Percentiles rank a stretch among this genome's conserved stretches.
phyloP scores from a whole-genome alignment of 441 rosid species.

The Metrosideros polymorpha region DNA sequence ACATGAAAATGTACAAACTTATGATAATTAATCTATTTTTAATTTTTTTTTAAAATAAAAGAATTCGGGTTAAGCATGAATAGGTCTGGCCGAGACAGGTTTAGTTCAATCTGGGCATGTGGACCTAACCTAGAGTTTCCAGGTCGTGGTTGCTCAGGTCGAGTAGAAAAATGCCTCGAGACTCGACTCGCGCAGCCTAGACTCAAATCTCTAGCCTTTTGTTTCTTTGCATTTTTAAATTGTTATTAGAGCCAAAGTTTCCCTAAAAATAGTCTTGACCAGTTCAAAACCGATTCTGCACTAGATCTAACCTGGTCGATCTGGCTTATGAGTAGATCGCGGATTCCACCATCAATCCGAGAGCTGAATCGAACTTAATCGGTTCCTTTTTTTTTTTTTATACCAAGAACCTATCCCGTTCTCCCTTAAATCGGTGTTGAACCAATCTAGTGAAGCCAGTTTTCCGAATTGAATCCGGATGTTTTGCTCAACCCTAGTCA shows the following conservation, averaged over 20 bases:
- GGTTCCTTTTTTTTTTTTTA: not conserved
- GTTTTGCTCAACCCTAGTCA: not conserved
- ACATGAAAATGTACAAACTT: too few species aligned
- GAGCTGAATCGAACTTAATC: not conserved
- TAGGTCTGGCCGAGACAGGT: rapidly evolving
- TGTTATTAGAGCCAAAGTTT: not conserved
- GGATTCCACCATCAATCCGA: not conserved
- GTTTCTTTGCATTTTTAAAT: not conserved
- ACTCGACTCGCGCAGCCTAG: rapidly evolving
- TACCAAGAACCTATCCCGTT: not conserved
- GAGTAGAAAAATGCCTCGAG: not conserved
- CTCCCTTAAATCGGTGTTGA: not conserved
- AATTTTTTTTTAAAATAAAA: not conserved
- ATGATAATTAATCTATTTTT: not conserved
- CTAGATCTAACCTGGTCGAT: not conserved
- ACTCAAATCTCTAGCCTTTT: not conserved
- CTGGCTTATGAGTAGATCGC: not conserved
- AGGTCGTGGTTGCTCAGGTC: rapidly evolving
- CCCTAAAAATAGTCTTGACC: not conserved
- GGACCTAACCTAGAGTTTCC: rapidly evolving
- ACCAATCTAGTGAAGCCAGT: not conserved
- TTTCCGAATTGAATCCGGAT: not conserved
- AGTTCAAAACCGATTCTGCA: not conserved
- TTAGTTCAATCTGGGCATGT: not conserved
- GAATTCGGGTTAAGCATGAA: not conserved